Evolutionary conservation across 1,139 yeast species (phyloP).

Genomic region (Arxiozyma telluris): DNA sequence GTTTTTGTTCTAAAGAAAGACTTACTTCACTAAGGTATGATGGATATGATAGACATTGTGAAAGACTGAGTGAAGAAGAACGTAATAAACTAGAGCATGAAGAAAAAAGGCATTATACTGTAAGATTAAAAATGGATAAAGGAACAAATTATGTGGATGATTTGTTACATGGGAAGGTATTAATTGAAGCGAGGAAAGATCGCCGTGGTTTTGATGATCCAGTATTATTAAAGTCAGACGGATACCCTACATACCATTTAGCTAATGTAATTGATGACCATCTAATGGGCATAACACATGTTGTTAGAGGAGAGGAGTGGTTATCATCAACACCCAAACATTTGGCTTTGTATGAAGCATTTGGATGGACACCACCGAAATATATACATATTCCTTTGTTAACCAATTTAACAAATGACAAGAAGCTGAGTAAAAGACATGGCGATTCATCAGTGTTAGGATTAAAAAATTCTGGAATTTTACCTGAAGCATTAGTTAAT

Average conservation of each 20-base stretch:
- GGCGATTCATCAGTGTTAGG: conserved; percentile 69
- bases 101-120: conserved; percentile 34
- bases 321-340: conserved; percentile 93
- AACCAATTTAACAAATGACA: conserved; percentile 67
- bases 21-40: conserved; percentile 60
- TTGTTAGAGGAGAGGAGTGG: conserved; percentile 97
- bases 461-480: conserved; percentile 51
- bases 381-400: conserved; percentile 86
- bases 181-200: conserved; percentile 64
- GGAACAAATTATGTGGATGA: conserved; percentile 60
- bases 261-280: conserved; percentile 96
- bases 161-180: conserved; percentile 63
- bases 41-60: conserved; percentile 80
- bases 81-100: conserved; percentile 31
- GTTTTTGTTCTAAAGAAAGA: conserved; percentile 80
- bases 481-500: conserved; percentile 82
- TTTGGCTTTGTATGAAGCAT: conserved; percentile 72
- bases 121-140: conserved; percentile 64
- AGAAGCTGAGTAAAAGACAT: conserved; percentile 76
- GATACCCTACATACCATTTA: conserved; percentile 90
- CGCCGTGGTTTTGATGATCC: conserved; percentile 75
- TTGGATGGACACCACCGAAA: conserved; percentile 77
- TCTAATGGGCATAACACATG: conserved; percentile 86
- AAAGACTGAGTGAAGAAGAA: conserved; percentile 37
- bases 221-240: conserved; percentile 80